Evolutionary conservation across 202 grass and related monocot species (phyloP), one percentile per base, ranked within the genome.

Genomic region (Digitaria exilis): DNA sequence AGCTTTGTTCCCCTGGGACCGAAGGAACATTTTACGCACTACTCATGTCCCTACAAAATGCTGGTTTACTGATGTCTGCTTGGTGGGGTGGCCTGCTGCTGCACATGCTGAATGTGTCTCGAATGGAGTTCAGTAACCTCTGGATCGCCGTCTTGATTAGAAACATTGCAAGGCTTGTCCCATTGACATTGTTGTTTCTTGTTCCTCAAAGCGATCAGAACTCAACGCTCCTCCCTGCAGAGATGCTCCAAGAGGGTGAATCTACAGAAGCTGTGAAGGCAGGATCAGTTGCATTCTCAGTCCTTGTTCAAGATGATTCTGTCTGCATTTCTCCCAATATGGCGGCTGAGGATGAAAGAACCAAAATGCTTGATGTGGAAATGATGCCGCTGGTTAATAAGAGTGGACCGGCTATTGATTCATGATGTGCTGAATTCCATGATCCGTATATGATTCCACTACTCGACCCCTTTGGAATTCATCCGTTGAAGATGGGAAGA

Each of bases 41-140:
- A 3, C 73, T 95, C 71, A 95, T 95, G 93, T 90, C 93, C 0
- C 85, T 95, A 73, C 90, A 95, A 78, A 89, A 95, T 52, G 87
- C 71, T 0, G 87, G 90, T 11, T 9, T 92, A 41, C 88, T 95
- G 51, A 88, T 75, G 74, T 95, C 93, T 16, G 67, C 87, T 45
- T 95, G 87, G 85, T 89, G 80, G 68, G 93, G 93, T 78, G 89
- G 93, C 59, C 63, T 90, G 48, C 59, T 95, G 28, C 85, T 95
- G 77, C 87, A 88, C 21, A 73, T 84, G 56, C 59, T 92, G 26
- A 86, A 82, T 30, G 90, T 95, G 39, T 89, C 90, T 45, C 79
- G 93, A 42, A 65, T 72, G 1, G 85, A 92, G 69, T 95, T 90
- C 74, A 68, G 77, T 66, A 86, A 96, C 69, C 77, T 93, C 31